Evolutionary conservation across 495 filamentous ascomycete species (phyloP), one percentile per base, ranked within the genome.

Genomic region (Hypoxylon fuscum): DNA sequence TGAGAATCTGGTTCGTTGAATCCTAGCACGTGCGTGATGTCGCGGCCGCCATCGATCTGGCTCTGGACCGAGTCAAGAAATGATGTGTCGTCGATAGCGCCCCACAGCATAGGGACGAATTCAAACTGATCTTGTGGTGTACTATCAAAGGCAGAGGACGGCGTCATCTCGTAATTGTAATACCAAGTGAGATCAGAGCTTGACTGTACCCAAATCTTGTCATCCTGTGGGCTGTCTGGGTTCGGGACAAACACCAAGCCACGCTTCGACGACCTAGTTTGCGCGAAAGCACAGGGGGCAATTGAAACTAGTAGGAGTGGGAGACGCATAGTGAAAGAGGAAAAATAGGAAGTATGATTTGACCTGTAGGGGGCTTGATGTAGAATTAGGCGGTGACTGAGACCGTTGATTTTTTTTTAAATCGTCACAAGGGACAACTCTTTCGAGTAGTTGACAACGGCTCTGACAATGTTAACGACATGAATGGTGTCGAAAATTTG

Each of bases 81-180:
- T 9, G 79, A 69, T 5, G 76, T 84, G 50, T 83, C 78, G 64
- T 70, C 72, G 42, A 76, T 68, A n/a, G 69, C 53, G 23, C 89
- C 89, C 87, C 87, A 93, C 25, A 92, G 80, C 90, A 91, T 91
- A 25, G 90, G 90, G n/a, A 93, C 87, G 65, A 91, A 93, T 67
- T 90, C 75, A 60, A 92, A 82, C 0, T 77, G 54, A 64, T 72
- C 61, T 62, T 84, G 74, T 6, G 76, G 38, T 40, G 72, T 47
- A 49, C 74, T 73, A 23, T 67, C 47, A 72, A 80, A 85, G 21
- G 71, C 72, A 0, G 78, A 35, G 8, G 87, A 83, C 21, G 87
- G 88, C 2, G 68, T 65, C 40, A 77, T 63, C 12, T 64, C 61
- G 74, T 92, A 93, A 75, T 91, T 91, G 81, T 93, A 93, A 76